Evolutionary conservation across 352 stramenopile genomes (phyloP).

Genomic region (Phytopythium ostracodes): DNA sequence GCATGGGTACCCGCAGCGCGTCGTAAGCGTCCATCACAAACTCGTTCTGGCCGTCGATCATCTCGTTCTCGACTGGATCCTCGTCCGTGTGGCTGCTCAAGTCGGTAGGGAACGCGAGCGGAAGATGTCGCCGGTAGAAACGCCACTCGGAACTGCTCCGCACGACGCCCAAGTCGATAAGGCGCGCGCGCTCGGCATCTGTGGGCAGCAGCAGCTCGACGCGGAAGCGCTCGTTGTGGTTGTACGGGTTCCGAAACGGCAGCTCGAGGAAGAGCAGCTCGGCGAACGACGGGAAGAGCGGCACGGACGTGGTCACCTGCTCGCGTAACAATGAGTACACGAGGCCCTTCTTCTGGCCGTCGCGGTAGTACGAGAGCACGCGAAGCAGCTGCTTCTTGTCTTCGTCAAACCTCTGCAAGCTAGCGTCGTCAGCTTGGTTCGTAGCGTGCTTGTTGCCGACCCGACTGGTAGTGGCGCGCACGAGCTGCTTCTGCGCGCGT

Average conservation of each 20-base stretch:
- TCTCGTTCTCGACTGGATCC: conserved; percentile 81
- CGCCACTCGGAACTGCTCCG: conserved; percentile 77
- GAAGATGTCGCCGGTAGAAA: conserved; percentile 68
- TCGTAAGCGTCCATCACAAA: conserved; percentile 87
- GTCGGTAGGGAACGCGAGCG: conserved; percentile 38
- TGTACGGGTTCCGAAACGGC: conserved; percentile 89
- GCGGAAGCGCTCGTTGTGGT: conserved; percentile 87
- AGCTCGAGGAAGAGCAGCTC: conserved; percentile 88
- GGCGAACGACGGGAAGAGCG: conserved; percentile 78
- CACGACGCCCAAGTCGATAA: conserved; percentile 75
- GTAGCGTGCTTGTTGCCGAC: conserved; percentile 18
- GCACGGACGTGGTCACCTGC: conserved; percentile 83
- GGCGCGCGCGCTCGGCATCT: conserved; percentile 20
- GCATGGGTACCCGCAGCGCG: conserved; percentile 81
- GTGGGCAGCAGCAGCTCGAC: conserved; percentile 70
- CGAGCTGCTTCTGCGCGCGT: conserved; percentile 51
- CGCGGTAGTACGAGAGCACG: conserved; percentile 90
- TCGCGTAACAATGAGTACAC: conserved; percentile 88
- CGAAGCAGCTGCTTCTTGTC: conserved; percentile 85
- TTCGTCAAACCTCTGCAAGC: conserved; percentile 46
- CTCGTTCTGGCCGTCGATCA: conserved; percentile 89
- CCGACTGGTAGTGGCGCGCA: conserved; percentile 28
- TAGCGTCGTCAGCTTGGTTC: conserved; percentile 23
- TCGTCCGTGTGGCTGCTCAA: conserved; percentile 11
- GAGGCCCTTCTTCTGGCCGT: conserved; percentile 93